Evolutionary conservation across 2,329 filamentous ascomycete genomes (phyloP).

Genomic region (Tolypocladium ovalisporum): DNA sequence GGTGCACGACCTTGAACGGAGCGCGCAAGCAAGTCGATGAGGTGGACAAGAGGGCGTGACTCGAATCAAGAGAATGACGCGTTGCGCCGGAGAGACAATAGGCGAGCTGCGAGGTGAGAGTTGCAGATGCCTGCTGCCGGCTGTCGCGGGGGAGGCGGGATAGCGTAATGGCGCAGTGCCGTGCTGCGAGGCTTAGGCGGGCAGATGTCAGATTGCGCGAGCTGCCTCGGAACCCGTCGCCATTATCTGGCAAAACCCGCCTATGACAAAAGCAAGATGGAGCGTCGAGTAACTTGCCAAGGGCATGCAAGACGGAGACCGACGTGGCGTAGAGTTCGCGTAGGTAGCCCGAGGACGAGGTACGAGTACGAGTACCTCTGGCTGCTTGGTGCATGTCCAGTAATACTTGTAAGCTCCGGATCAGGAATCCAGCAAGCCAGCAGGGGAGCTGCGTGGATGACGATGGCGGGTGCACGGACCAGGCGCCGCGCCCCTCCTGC

Average conservation of each 20-base stretch:
- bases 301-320: not conserved
- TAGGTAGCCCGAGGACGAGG: not conserved
- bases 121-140: not conserved
- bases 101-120: not conserved
- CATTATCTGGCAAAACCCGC: slow-evolving; percentile 8
- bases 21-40: slow-evolving; percentile 1
- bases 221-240: slow-evolving; percentile 8
- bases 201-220: slow-evolving; percentile 6
- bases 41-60: not conserved
- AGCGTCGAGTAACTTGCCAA: slow-evolving; percentile 1
- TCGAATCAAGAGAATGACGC: not conserved
- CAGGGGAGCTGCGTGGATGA: slow-evolving; percentile 6
- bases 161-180: not conserved
- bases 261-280: not conserved
- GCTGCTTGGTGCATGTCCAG: not conserved
- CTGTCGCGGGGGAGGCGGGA: not conserved
- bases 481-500: slow-evolving; percentile 1
- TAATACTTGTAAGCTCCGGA: slow-evolving; percentile 5
- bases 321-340: not conserved
- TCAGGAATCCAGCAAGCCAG: not conserved
- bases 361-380: not conserved
- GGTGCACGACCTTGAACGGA: slow-evolving; percentile 3
- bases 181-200: not conserved
- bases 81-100: not conserved
- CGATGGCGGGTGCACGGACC: slow-evolving; percentile 8